A percentile compares a stretch with the other conserved stretches of the same genome.
Conservation (phyloP, 169 alveolate genomes). For the Eimeria sp. region DNA sequence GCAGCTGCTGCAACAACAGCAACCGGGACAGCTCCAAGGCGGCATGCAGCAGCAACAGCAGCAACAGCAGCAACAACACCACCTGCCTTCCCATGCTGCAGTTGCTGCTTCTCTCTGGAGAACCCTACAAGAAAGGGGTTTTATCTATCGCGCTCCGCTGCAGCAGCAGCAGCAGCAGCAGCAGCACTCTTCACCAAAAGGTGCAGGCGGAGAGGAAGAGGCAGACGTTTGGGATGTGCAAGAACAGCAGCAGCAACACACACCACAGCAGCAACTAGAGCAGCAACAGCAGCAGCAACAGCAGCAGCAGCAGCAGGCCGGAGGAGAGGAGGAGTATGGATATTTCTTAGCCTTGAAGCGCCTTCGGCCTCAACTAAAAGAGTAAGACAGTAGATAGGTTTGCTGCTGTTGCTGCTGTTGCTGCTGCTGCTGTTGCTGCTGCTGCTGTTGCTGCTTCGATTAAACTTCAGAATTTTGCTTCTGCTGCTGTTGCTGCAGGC, state of each 20-base stretch:
- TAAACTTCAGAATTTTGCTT: background rate
- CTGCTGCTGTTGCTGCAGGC: constrained; percentile 38
- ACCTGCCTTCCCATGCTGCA: constrained; percentile 31
- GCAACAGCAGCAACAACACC: constrained; percentile 4
- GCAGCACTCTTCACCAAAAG: background rate
- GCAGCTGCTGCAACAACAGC: constrained; percentile 17
- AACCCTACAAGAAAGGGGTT: constrained; percentile 17
- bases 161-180: constrained; percentile 41
- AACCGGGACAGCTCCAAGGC: background rate
- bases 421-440: constrained; percentile 2
- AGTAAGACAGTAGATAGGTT: background rate
- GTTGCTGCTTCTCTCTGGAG: constrained; percentile 38
- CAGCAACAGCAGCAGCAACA: too few relatives aligned
- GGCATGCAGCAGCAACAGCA: constrained; percentile 1
- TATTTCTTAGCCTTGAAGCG: constrained; percentile 42
- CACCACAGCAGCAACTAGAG: too few relatives aligned
- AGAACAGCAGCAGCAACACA: background rate
- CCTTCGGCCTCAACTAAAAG: background rate
- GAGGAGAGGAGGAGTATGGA: background rate
- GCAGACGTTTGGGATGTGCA: constrained; percentile 53
- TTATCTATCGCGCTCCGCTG: constrained; percentile 23
- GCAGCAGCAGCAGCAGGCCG: constrained; percentile 15
- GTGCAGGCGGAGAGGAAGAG: constrained; percentile 32
- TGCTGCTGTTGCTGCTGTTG: background rate
- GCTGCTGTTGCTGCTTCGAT: background rate